These are phyloP conservation scores for Rhodotorula glutinis DNA, from an alignment of 1,284 basidiomycete genomes.

Conservation along the genomic window DNA sequence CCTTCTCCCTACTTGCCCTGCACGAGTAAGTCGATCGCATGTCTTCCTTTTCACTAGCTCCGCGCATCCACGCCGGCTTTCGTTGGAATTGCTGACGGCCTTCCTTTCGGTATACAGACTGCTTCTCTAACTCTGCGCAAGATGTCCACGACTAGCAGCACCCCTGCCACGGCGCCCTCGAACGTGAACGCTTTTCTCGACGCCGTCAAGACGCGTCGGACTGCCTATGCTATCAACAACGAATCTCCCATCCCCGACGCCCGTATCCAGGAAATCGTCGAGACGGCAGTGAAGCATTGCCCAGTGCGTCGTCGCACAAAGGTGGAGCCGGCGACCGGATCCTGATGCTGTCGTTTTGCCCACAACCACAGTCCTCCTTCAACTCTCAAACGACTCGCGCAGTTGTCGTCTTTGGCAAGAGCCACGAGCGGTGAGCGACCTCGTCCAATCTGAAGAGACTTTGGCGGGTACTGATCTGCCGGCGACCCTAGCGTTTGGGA, in stretches of 20 bases:
- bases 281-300: conserved; percentile 51
- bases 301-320: conserved; percentile 38
- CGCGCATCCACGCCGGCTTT: too few relatives aligned
- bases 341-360: not conserved
- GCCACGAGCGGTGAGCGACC: conserved; percentile 19
- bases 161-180: not conserved
- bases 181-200: conserved; percentile 8
- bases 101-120: too few relatives aligned
- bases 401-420: conserved; percentile 39
- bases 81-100: too few relatives aligned
- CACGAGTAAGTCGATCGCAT: too few relatives aligned
- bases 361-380: conserved; percentile 42
- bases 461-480: not conserved
- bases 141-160: too few relatives aligned
- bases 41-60: too few relatives aligned
- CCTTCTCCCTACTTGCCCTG: too few relatives aligned
- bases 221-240: conserved; percentile 51
- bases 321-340: not conserved
- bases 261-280: conserved; percentile 50
- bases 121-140: too few relatives aligned
- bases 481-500: conserved; percentile 5
- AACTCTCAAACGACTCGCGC: conserved; percentile 54
- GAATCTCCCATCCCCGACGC: conserved; percentile 48
- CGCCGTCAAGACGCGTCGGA: conserved; percentile 47
- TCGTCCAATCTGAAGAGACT: not conserved